These are phyloP conservation scores for Panicum hallii DNA, from an alignment of 202 grass and related monocot species.

Conservation along the genomic window DNA sequence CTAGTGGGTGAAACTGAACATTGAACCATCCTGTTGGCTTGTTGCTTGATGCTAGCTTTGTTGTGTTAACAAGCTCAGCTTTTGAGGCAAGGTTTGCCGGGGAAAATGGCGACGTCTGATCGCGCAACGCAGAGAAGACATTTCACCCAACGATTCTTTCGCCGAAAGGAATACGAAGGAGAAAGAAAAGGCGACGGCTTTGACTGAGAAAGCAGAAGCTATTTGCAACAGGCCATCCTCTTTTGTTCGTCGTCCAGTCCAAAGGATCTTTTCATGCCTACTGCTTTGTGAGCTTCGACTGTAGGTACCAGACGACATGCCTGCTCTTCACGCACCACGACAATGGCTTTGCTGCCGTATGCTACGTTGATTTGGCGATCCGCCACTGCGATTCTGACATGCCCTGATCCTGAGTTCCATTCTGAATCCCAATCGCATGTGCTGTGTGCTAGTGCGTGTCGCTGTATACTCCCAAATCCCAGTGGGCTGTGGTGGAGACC, in stretches of 20 bases:
- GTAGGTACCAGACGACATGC: neutral
- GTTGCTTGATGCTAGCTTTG: neutral
- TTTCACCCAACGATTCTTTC: conserved; percentile 14
- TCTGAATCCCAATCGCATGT: neutral
- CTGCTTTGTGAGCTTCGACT: neutral
- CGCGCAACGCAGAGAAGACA: neutral
- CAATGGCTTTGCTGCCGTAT: neutral
- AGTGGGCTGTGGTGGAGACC: conserved; percentile 11
- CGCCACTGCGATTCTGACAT: neutral
- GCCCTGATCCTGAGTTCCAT: neutral
- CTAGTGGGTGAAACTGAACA: neutral
- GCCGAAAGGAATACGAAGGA: conserved; percentile 16
- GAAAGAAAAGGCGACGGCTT: neutral
- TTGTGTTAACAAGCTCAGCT: conserved; percentile 18
- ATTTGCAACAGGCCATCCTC: neutral
- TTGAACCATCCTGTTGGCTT: neutral
- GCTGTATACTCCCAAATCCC: neutral
- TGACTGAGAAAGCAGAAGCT: neutral
- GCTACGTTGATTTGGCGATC: neutral
- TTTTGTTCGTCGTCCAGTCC: neutral
- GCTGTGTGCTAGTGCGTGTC: neutral
- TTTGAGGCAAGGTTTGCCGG: conserved; percentile 42
- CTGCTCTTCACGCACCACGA: neutral
- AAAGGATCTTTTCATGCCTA: conserved; percentile 20
- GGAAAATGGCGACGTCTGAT: conserved; percentile 14